phyloP scores from a whole-genome alignment of 2,329 filamentous ascomycete genomes.

The Fusarium irregulare region DNA sequence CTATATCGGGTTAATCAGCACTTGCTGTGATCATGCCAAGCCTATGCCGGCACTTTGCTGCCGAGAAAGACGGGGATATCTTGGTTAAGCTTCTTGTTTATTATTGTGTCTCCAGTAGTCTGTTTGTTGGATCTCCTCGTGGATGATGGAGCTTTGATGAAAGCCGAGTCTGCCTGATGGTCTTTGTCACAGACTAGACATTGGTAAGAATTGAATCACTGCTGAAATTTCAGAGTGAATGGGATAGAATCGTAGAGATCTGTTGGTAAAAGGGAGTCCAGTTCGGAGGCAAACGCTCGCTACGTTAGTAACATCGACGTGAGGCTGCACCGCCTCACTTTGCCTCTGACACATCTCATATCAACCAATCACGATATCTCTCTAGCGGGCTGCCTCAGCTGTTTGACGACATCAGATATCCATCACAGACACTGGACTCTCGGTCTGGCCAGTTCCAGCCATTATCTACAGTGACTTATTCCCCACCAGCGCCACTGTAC shows the following conservation, averaged over 20 bases:
- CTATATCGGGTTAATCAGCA: background rate
- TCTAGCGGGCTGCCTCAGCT: conserved; percentile 11
- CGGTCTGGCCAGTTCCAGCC: conserved; percentile 2
- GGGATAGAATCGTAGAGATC: conserved; percentile 16
- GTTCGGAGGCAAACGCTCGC: conserved; percentile 2
- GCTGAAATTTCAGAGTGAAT: background rate
- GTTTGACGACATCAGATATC: conserved; percentile 9
- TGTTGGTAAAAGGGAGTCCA: conserved; percentile 1
- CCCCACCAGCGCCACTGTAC: conserved; percentile 34
- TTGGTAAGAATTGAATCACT: too few relatives aligned
- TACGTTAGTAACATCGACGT: background rate
- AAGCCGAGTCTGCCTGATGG: conserved; percentile 3
- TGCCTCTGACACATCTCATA: conserved; percentile 18
- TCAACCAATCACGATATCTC: conserved; percentile 27
- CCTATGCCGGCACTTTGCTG: conserved; percentile 24
- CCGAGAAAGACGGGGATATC: conserved; percentile 26
- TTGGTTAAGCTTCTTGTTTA: conserved; percentile 34
- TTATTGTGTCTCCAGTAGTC: conserved; percentile 27
- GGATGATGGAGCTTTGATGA: background rate
- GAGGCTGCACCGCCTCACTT: conserved; percentile 38
- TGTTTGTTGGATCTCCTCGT: conserved; percentile 29
- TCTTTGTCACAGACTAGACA: background rate
- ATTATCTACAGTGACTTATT: conserved; percentile 1
- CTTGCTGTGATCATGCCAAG: conserved; percentile 22
- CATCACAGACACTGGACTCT: background rate